Base-by-base conservation (phyloP, 768 basidiomycete species). In the Pleurotus tuoliensis region DNA sequence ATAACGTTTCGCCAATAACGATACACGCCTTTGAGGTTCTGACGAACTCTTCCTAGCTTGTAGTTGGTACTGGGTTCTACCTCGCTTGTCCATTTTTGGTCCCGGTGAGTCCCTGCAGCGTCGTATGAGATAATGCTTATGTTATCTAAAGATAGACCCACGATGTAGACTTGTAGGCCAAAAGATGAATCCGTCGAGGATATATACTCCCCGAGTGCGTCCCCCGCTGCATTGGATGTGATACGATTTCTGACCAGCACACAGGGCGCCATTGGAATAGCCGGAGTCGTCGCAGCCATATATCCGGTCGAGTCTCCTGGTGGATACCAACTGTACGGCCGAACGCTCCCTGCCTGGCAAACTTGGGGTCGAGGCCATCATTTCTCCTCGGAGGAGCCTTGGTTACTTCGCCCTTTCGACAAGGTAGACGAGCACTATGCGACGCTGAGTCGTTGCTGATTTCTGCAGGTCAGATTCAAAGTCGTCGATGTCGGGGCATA, bases 141-240 rank as follows among this genome's bases (percentile, higher is more conserved):
- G 41, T 3, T 25, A 9, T 34, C 2, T 4, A 9, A 57, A 84
- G 82, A 75, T 86, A 15, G 82, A 84, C 62, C 82, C 81, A 6
- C 71, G 82, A 27, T 80, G 78, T 57, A 72, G 85, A 38, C 66
- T 89, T 0, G 75, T 83, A 4, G 84, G 82, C 0, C 87, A 88
- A 58, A 90, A 89, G 66, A 87, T 88, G 83, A 89, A 89, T 55
- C 87, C 87, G 0, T 86, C 85, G 0, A 71, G 87, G 6, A 85
- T 84, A 0, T 84, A 74, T 58, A 89, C 87, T 0, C 83, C 86
- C 7, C 72, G 80, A 40, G 83, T 83, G 64, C 41, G 75, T 66
- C 16, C 20, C 6, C 24, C 27, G 13, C 13, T 55, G 38, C 27
- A 25, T 12, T 53, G 22, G 8, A 18, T 43, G 8, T 22, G 55